Evolutionary conservation across 331 rosid species (phyloP), one percentile per base, ranked within the genome.

Genomic region (Quercus lobata): DNA sequence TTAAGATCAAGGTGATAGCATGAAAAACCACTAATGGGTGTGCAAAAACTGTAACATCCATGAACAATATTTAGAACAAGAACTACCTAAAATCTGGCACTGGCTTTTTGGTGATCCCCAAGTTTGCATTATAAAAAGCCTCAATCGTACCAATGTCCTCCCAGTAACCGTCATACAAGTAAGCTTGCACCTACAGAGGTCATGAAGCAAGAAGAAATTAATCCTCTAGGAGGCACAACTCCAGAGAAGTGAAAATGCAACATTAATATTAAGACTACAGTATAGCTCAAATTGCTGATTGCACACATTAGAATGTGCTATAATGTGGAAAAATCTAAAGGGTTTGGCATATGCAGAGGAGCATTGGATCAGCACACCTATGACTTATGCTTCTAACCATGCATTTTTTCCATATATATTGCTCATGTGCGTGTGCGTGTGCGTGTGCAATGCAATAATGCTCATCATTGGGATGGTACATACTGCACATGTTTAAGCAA

Each of bases 61-160:
- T 14, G 41, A 73, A 61, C 41, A 25, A 16, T 22, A 61, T 70
- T 63, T 61, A n/a, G 69, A 69, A 73, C n/a, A 46, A 21, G 68
- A 65, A 18, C 35, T 76, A 96, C 99, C 98, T 96, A 85, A 96
- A 96, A 78, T 96, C 99, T 52, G 99, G 99, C 32, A 96, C 85
- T 21, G 99, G 98, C 83, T 96, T 96, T 84, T 93, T 93, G 52
- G 98, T 96, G 82, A 96, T 96, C 55, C 99, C 99, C 81, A 96
- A 84, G 75, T 96, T 96, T 44, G 99, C 98, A 88, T 96, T 93
- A 76, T 93, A 96, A 89, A 96, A 96, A 77, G 99, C 99, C 82
- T 96, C 99, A 79, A 96, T 96, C 30, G 99, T 96, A 86, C 99
- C 98, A 68, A 96, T 96, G 81, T 96, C 99, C 88, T 96, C 99